Percentiles rank a stretch among this genome's conserved stretches.
phyloP scores from a whole-genome alignment of 139 green algal species.

The Chlorella ohadii region DNA sequence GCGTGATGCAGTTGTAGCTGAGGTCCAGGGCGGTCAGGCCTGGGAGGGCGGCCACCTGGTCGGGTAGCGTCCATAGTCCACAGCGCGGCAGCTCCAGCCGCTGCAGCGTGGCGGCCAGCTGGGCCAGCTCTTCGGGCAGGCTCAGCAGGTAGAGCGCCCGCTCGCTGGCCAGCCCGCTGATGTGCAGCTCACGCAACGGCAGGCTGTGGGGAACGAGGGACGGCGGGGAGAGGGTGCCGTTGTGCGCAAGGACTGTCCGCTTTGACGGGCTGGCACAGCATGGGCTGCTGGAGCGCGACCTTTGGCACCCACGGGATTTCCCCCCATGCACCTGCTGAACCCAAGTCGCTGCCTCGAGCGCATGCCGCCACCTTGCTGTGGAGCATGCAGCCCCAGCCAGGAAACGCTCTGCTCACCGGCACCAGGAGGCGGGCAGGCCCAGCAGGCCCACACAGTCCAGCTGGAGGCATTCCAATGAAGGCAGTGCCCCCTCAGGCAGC shows the following conservation, averaged over 20 bases:
- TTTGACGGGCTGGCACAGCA: too few species aligned
- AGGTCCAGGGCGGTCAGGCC: not conserved
- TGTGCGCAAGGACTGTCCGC: not conserved
- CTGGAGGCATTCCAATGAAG: not conserved
- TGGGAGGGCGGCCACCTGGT: not conserved
- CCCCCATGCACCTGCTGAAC: too few species aligned
- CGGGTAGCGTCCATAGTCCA: not conserved
- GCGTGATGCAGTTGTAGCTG: not conserved
- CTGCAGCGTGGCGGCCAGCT: constrained; percentile 3
- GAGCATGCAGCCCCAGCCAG: too few species aligned
- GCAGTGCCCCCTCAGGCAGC: not conserved
- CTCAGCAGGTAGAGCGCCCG: not conserved
- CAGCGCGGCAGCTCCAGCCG: not conserved
- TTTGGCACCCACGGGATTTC: too few species aligned
- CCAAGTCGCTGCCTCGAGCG: too few species aligned
- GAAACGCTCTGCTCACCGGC: too few species aligned
- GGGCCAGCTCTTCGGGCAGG: not conserved
- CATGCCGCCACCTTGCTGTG: too few species aligned
- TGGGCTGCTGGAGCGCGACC: too few species aligned
- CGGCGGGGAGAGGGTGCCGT: not conserved
- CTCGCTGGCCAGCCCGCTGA: not conserved
- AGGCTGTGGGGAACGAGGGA: not conserved
- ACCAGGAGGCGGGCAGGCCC: constrained; percentile 6
- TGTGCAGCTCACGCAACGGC: not conserved
- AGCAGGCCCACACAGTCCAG: not conserved